Percentiles rank a stretch among this genome's conserved stretches.
Conservation (phyloP, 768 basidiomycete species). For the Coprinellus aureogranulatus region DNA sequence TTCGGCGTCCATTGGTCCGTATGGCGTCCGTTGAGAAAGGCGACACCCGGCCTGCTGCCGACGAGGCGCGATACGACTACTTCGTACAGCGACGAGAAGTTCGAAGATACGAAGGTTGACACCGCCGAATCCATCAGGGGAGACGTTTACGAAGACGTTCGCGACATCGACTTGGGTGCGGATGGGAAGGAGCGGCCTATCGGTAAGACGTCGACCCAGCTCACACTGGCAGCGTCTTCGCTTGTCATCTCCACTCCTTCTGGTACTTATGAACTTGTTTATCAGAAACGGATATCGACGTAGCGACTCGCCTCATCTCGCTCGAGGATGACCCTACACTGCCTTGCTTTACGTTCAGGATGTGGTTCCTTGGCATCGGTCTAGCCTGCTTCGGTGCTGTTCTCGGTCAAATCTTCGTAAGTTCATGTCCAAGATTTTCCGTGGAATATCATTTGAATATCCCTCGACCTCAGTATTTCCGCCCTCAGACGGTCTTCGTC, state of each 20-base stretch:
- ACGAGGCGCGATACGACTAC: background rate
- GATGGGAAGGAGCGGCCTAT: conserved; percentile 51
- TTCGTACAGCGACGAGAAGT: conserved; percentile 26
- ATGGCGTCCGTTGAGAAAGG: background rate
- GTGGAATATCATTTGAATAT: background rate
- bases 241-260: background rate
- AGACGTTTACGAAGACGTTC: conserved; percentile 29
- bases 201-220: conserved; percentile 23
- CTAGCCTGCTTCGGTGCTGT: conserved; percentile 57
- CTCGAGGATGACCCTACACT: conserved; percentile 52
- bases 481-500: conserved; percentile 49
- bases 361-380: conserved; percentile 54
- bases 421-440: conserved; percentile 11
- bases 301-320: conserved; percentile 48
- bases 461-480: conserved; percentile 40
- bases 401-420: conserved; percentile 46
- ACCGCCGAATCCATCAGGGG: conserved; percentile 18
- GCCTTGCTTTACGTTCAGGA: conserved; percentile 52
- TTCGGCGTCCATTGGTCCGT: no score
- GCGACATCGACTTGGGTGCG: conserved; percentile 42
- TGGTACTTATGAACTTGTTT: no score
- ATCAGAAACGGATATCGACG: conserved; percentile 48
- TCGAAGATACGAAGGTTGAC: conserved; percentile 19
- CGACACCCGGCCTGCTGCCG: background rate
- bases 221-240: background rate